Conservation (phyloP, 2,329 filamentous ascomycete species). For the Calonectria naviculata region DNA sequence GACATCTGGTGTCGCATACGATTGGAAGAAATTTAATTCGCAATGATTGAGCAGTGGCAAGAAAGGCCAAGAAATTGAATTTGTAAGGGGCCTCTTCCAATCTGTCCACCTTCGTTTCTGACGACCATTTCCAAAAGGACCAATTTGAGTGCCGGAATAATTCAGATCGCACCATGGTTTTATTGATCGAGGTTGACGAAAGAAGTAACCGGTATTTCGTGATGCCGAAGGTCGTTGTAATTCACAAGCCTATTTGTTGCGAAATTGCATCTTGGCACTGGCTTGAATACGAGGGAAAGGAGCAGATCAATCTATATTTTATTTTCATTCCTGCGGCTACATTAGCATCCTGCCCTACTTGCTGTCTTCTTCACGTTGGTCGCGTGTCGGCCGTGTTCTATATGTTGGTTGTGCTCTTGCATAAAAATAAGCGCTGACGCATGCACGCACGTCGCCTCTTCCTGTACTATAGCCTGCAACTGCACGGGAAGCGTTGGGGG, state of each 20-base stretch:
- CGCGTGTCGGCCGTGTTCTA: background rate
- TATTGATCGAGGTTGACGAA: rapidly evolving
- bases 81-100: background rate
- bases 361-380: background rate
- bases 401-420: background rate
- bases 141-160: background rate
- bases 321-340: background rate
- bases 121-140: background rate
- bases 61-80: background rate
- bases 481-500: background rate
- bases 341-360: too few relatives aligned
- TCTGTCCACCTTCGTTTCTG: background rate
- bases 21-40: background rate
- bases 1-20: background rate
- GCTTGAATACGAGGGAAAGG: too few relatives aligned
- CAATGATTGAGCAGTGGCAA: background rate
- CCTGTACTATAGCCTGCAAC: background rate
- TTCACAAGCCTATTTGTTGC: too few relatives aligned
- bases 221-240: background rate
- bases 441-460: background rate
- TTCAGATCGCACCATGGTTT: background rate
- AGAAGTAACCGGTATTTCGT: too few relatives aligned
- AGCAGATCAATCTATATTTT: too few relatives aligned
- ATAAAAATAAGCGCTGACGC: background rate
- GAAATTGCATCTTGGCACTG: too few relatives aligned